These are phyloP conservation scores for Colletotrichum lentis DNA, from an alignment of 2,329 filamentous ascomycete genomes.

Conservation along the genomic window DNA sequence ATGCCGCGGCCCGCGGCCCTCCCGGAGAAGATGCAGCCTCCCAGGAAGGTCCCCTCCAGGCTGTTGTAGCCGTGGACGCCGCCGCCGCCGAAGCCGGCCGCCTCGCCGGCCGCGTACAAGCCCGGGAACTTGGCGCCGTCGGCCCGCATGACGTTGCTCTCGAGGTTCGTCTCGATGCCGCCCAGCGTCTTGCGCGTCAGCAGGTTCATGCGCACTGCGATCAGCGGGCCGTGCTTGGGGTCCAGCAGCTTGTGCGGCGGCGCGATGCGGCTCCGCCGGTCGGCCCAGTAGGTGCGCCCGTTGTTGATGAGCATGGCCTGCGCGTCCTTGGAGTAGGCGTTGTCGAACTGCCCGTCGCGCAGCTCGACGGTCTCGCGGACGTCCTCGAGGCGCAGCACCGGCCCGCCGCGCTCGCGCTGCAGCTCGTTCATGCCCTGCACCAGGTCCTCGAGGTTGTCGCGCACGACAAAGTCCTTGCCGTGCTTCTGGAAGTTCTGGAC, in stretches of 20 bases:
- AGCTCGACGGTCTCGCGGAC: constrained; percentile 59
- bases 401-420: constrained; percentile 55
- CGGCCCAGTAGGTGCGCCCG: constrained; percentile 63
- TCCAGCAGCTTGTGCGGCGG: constrained; percentile 63
- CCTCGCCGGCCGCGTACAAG: constrained; percentile 68
- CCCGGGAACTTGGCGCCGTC: constrained; percentile 61
- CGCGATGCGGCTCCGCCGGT: constrained; percentile 60
- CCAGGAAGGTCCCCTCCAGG: constrained; percentile 69
- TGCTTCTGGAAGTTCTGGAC: constrained; percentile 68
- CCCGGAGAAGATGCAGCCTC: constrained; percentile 70
- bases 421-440: constrained; percentile 68
- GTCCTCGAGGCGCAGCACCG: constrained; percentile 54
- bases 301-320: constrained; percentile 70
- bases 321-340: constrained; percentile 66
- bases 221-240: constrained; percentile 63
- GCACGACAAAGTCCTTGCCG: constrained; percentile 67
- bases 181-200: constrained; percentile 69
- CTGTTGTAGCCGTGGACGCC: constrained; percentile 70
- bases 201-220: constrained; percentile 68
- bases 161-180: constrained; percentile 66
- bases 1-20: constrained; percentile 64
- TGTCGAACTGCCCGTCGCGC: constrained; percentile 65
- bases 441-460: constrained; percentile 63
- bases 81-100: constrained; percentile 68
- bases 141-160: constrained; percentile 62